Evolutionary conservation across 306 rosid genomes (phyloP).

Genomic region (Clitoria ternatea): DNA sequence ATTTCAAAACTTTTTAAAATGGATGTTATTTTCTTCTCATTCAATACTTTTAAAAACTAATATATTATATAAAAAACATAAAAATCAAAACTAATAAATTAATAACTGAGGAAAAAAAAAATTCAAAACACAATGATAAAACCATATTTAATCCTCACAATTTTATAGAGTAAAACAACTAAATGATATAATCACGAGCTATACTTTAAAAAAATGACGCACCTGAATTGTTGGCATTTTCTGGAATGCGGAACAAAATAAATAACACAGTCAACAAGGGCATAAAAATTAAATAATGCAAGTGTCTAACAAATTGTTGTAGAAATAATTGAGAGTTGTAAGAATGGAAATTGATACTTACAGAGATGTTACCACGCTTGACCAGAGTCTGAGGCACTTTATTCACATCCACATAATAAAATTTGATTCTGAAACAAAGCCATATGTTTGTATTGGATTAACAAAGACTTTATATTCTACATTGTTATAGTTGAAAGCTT

Average conservation of each 20-base stretch:
- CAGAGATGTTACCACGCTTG: constrained; percentile 79
- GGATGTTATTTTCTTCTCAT: too few relatives aligned
- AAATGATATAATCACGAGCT: too few relatives aligned
- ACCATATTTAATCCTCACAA: too few relatives aligned
- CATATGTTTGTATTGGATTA: neutral
- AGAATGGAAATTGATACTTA: constrained; percentile 24
- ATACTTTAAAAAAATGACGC: constrained; percentile 12
- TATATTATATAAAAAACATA: too few relatives aligned
- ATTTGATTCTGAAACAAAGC: constrained; percentile 44
- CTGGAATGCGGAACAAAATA: constrained; percentile 37
- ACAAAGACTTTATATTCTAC: neutral
- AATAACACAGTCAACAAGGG: neutral
- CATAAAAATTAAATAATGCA: neutral
- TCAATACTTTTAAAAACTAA: too few relatives aligned
- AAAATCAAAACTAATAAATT: too few relatives aligned
- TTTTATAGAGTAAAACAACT: too few relatives aligned
- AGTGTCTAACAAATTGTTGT: neutral
- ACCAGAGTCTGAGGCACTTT: constrained; percentile 85
- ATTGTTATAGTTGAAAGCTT: constrained; percentile 8
- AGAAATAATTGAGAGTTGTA: neutral
- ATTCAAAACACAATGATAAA: too few relatives aligned
- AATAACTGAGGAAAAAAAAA: too few relatives aligned
- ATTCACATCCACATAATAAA: constrained; percentile 84
- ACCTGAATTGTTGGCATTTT: constrained; percentile 99
- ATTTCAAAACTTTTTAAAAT: too few relatives aligned